These are phyloP conservation scores for Xylaria scruposa DNA, from an alignment of 495 filamentous ascomycete genomes.

Conservation along the genomic window DNA sequence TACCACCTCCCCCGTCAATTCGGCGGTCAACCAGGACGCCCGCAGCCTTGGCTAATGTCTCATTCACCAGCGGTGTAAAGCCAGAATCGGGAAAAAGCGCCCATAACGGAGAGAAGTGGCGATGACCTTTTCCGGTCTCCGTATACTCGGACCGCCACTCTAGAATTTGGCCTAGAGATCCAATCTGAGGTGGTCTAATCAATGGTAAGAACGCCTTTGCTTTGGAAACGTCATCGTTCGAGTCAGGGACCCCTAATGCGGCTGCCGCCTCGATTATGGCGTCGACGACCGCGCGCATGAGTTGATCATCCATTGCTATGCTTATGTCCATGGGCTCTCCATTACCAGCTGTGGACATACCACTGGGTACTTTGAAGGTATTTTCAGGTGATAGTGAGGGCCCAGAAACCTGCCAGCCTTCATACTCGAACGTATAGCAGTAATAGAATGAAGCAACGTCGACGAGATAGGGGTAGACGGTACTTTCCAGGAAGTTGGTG, in stretches of 20 bases:
- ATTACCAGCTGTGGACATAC: neutral
- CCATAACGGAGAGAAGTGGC: conserved; percentile 51
- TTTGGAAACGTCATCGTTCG: neutral
- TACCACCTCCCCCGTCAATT: conserved; percentile 40
- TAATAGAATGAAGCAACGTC: conserved; percentile 11
- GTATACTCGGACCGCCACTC: conserved; percentile 51
- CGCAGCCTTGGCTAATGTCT: conserved; percentile 39
- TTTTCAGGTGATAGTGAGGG: conserved; percentile 18
- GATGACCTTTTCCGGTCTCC: conserved; percentile 51
- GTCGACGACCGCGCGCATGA: neutral
- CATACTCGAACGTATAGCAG: conserved; percentile 15
- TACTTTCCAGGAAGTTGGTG: conserved; percentile 40
- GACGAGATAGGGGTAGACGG: conserved; percentile 35
- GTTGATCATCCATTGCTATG: neutral
- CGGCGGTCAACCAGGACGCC: conserved; percentile 36
- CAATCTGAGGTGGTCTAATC: conserved; percentile 1
- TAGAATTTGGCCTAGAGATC: conserved; percentile 44
- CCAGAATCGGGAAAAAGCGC: conserved; percentile 41
- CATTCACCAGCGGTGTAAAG: conserved; percentile 28
- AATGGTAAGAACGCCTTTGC: conserved; percentile 16
- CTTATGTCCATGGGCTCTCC: neutral
- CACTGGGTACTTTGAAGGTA: conserved; percentile 7
- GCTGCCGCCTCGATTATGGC: neutral
- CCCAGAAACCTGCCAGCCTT: conserved; percentile 12
- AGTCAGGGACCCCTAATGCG: neutral